Conservation (phyloP, 2,329 filamentous ascomycete genomes). For the Neopestalotiopsis sp. region DNA sequence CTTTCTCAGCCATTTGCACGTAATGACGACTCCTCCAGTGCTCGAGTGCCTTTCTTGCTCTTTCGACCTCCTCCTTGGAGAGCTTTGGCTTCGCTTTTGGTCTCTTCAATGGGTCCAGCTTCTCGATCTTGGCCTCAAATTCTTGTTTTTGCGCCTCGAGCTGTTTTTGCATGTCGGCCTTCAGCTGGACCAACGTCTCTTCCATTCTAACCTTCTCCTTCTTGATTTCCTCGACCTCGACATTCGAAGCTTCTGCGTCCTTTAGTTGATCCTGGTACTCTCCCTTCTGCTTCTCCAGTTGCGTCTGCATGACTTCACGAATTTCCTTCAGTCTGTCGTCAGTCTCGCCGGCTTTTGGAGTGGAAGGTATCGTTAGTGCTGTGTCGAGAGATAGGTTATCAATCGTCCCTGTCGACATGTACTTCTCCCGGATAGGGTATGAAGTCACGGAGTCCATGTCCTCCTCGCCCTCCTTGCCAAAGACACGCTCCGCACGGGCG, state of each 20-base stretch:
- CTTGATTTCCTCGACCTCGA: conserved; percentile 83
- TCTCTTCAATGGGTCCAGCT: conserved; percentile 69
- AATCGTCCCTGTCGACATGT: conserved; percentile 90
- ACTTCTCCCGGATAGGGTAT: conserved; percentile 90
- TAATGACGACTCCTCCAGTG: conserved; percentile 87
- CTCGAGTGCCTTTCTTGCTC: conserved; percentile 69
- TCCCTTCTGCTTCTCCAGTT: conserved; percentile 84
- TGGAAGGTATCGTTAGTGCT: conserved; percentile 90
- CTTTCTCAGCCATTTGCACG: conserved; percentile 90
- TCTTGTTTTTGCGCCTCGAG: conserved; percentile 82
- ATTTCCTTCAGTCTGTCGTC: conserved; percentile 78
- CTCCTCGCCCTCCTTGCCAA: conserved; percentile 79
- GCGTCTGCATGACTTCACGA: conserved; percentile 81
- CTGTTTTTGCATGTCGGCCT: conserved; percentile 88
- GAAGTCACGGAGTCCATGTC: conserved; percentile 90
- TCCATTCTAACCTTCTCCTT: conserved; percentile 88
- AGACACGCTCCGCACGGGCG: conserved; percentile 78
- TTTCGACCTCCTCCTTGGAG: conserved; percentile 73
- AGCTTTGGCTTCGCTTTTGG: conserved; percentile 68
- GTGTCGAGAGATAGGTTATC: conserved; percentile 98
- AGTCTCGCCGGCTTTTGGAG: conserved; percentile 78
- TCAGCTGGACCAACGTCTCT: conserved; percentile 75
- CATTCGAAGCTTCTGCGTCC: conserved; percentile 73
- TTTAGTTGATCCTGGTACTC: conserved; percentile 82
- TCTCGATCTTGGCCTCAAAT: conserved; percentile 84